Evolutionary conservation across 371 early-diverging fungal genomes (phyloP).

Genomic region (Mucor mucedo): DNA sequence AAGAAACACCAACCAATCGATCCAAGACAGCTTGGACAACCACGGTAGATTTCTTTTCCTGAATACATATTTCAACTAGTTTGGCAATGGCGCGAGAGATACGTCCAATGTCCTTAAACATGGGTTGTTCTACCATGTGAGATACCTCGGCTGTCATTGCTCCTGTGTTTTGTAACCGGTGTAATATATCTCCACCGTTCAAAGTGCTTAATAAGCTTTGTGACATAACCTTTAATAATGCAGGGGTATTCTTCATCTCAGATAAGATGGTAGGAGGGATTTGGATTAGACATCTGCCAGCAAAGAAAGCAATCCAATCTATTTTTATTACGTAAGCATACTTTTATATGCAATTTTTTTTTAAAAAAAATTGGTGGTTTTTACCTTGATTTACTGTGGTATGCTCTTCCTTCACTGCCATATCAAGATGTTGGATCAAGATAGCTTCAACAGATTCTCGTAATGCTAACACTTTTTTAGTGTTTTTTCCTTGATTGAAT

Average conservation of each 20-base stretch:
- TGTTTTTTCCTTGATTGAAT: conserved; percentile 41
- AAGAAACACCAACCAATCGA: conserved; percentile 43
- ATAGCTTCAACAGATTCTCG: conserved; percentile 24
- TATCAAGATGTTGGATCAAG: conserved; percentile 29
- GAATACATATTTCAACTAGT: conserved; percentile 18
- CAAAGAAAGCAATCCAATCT: conserved; percentile 38
- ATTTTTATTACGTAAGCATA: too few relatives aligned
- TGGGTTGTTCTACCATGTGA: conserved; percentile 23
- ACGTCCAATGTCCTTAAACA: conserved; percentile 53
- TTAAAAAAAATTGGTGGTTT: background rate
- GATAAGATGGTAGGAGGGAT: conserved; percentile 4
- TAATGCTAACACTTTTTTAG: conserved; percentile 30
- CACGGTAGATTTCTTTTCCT: background rate
- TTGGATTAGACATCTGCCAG: conserved; percentile 43
- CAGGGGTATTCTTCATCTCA: background rate
- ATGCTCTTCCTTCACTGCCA: conserved; percentile 10
- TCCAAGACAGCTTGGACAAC: conserved; percentile 1
- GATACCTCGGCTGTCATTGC: conserved; percentile 17
- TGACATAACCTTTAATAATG: conserved; percentile 25
- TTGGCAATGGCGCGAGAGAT: conserved; percentile 46
- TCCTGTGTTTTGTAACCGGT: conserved; percentile 20
- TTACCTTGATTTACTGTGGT: conserved; percentile 30
- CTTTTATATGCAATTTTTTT: too few relatives aligned
- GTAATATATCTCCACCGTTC: conserved; percentile 30
- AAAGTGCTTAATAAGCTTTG: conserved; percentile 40